phyloP scores from a whole-genome alignment of 1,284 basidiomycete genomes.

The Hypsizygus ulmarius region DNA sequence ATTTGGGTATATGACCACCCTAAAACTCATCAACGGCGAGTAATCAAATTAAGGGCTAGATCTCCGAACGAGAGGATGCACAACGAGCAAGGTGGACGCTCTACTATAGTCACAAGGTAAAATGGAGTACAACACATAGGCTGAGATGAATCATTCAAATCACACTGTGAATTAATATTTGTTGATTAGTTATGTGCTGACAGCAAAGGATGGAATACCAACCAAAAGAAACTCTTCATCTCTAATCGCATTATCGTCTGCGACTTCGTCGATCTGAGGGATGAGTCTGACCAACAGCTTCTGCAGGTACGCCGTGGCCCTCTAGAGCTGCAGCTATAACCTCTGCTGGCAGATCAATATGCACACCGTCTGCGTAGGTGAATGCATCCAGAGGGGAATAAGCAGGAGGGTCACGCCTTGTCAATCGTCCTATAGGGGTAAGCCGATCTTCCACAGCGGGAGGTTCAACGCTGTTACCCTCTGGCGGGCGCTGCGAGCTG shows the following conservation, averaged over 20 bases:
- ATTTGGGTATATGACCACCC: background rate
- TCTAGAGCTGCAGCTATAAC: constrained; percentile 79
- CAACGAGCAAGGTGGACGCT: constrained; percentile 12
- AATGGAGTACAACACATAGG: constrained; percentile 16
- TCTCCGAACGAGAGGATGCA: background rate
- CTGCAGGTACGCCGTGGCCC: constrained; percentile 56
- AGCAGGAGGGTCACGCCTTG: constrained; percentile 67
- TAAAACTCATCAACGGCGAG: constrained; percentile 5
- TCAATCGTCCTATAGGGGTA: constrained; percentile 29
- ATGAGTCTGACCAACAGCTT: constrained; percentile 51
- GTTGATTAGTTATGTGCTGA: constrained; percentile 11
- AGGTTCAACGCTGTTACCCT: constrained; percentile 21
- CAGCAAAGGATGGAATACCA: constrained; percentile 14
- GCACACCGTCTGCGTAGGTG: constrained; percentile 77
- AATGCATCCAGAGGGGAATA: constrained; percentile 81
- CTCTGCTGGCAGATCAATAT: constrained; percentile 79
- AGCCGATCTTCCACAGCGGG: constrained; percentile 24
- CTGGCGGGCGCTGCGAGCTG: constrained; percentile 35
- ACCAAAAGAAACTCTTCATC: constrained; percentile 18
- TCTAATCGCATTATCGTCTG: constrained; percentile 39
- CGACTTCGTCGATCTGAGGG: constrained; percentile 52
- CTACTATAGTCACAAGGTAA: constrained; percentile 14
- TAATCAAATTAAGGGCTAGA: constrained; percentile 12
- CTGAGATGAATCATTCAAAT: constrained; percentile 12
- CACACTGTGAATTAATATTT: constrained; percentile 8